Evolutionary conservation across 2,329 filamentous ascomycete genomes (phyloP), one percentile per base, ranked within the genome.

Genomic region (Diaporthe citriasiana): DNA sequence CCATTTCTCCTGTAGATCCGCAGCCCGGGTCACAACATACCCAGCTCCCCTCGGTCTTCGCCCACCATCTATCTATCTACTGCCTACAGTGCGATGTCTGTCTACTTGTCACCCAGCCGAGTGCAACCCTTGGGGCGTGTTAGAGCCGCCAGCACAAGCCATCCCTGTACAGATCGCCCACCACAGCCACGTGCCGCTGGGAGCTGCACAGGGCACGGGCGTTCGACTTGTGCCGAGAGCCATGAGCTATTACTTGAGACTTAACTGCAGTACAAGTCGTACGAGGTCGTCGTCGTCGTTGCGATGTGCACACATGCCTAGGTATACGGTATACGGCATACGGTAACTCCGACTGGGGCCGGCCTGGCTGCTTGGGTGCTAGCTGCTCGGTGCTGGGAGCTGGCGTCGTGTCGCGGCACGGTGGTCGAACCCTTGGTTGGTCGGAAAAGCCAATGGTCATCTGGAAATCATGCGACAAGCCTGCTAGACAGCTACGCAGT

Each of bases 401-500:
- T 51, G 55, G 69, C 33, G 56, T 63, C 45, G 69, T 40, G 38
- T 33, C 35, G 56, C 56, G 70, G 70, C 50, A 33, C 56, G 35
- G 25, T 25, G 33, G 66, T 68, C 57, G 70, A 63, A 65, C 66
- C 56, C 71, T 59, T 51, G 59, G 45, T n/a, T 50, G 47, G 63
- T 27, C 22, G 30, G 51, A 71, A 71, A 47, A 60, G 57, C 56
- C 63, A 70, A 66, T 60, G 57, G 51, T 45, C 71, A 71, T 66
- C 17, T 69, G 51, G 51, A 38, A 66, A 71, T 75, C 71, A 75
- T 73, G 71, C 71, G 71, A 73, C 71, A 63, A 68, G 65, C 57
- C 71, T 53, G 42, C 27, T 33, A 55, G 47, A 51, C n/a, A 35
- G 47, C 27, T 45, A 51, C 27, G 45, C 59, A 30, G 63, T 42